Conservation (phyloP, 2,329 filamentous ascomycete species). For the Teratosphaeria pseudoeucalypti region DNA sequence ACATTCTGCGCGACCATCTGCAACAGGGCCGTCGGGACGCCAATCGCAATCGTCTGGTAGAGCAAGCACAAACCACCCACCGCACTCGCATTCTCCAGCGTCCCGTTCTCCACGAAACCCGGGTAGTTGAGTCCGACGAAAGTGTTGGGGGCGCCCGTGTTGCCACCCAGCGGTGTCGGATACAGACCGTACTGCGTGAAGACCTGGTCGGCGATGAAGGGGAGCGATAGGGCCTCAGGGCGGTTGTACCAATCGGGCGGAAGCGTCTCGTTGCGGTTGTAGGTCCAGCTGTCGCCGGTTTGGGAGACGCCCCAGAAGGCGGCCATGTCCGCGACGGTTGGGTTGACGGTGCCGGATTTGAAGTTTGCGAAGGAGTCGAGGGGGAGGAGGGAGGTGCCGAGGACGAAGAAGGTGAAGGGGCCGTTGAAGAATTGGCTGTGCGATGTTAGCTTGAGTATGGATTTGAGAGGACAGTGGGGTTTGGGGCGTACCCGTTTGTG, state of each 20-base stretch:
- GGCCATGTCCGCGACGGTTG: neutral
- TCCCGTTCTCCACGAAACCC: conserved; percentile 1
- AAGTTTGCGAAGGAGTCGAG: conserved; percentile 1
- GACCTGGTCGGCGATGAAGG: neutral
- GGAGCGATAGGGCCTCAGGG: neutral
- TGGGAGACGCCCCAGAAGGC: neutral
- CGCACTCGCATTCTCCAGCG: neutral
- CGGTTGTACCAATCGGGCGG: neutral
- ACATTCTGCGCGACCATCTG: neutral
- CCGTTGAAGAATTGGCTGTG: conserved; percentile 3
- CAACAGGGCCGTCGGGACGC: neutral
- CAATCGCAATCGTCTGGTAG: neutral
- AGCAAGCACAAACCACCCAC: neutral
- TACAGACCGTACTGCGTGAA: neutral
- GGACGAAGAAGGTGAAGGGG: conserved; percentile 1
- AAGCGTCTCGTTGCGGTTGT: neutral
- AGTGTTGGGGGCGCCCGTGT: conserved; percentile 1
- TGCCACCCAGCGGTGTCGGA: neutral
- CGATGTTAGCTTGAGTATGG: neutral
- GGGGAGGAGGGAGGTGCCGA: conserved; percentile 1
- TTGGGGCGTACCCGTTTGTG: neutral
- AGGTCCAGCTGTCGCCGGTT: neutral
- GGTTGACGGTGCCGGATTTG: conserved; percentile 1
- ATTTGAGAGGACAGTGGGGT: neutral
- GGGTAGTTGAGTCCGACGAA: conserved; percentile 3